These are phyloP conservation scores for Drechslerella coelobrocha DNA, from an alignment of 2,329 filamentous ascomycete species.

Conservation along the genomic window DNA sequence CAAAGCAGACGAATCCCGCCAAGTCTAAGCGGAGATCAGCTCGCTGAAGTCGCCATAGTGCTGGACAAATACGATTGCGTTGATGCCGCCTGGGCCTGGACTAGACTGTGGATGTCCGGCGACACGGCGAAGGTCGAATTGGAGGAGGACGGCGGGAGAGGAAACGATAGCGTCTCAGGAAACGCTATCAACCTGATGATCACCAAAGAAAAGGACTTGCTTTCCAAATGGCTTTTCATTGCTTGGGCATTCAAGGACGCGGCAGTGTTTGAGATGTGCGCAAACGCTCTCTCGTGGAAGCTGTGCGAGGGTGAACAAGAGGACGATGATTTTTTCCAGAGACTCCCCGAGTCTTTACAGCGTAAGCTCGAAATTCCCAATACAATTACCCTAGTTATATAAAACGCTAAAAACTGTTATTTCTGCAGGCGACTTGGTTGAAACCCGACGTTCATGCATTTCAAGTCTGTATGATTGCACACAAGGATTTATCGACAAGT, in stretches of 20 bases:
- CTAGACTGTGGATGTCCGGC: constrained; percentile 44
- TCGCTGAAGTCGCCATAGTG: constrained; percentile 47
- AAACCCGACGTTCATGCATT: constrained; percentile 37
- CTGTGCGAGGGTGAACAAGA: constrained; percentile 45
- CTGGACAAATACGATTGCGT: constrained; percentile 49
- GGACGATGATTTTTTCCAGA: constrained; percentile 50
- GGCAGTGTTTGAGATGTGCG: constrained; percentile 39
- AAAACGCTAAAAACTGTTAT: constrained; percentile 5
- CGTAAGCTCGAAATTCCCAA: constrained; percentile 12
- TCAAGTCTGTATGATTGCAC: constrained; percentile 43
- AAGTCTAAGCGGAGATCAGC: constrained; percentile 38
- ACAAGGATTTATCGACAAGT: constrained; percentile 48
- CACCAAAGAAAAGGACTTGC: constrained; percentile 43
- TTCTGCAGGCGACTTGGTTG: constrained; percentile 30
- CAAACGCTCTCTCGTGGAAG: constrained; percentile 45
- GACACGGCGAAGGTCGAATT: constrained; percentile 35
- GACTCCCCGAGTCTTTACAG: constrained; percentile 43
- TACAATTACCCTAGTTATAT: background rate
- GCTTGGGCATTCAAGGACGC: constrained; percentile 47
- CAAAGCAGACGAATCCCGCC: constrained; percentile 39
- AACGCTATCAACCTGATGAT: constrained; percentile 43
- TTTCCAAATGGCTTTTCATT: constrained; percentile 48
- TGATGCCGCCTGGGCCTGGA: constrained; percentile 50
- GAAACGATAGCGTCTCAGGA: constrained; percentile 5
- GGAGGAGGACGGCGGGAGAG: constrained; percentile 30